Evolutionary conservation across 306 rosid species (phyloP).

Genomic region (Quercus aquifolioides): DNA sequence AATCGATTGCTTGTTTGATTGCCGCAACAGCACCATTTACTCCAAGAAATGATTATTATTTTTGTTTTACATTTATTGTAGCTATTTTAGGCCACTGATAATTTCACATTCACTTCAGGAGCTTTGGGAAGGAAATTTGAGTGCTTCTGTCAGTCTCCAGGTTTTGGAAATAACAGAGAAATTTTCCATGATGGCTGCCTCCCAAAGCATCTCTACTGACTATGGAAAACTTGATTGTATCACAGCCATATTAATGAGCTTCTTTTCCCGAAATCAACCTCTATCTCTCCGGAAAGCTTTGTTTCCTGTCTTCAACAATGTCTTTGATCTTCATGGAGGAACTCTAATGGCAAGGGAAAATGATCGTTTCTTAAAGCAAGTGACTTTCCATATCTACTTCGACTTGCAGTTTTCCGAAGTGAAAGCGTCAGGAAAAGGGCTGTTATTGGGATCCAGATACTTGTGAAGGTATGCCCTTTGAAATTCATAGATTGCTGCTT

Average conservation of each 20-base stretch:
- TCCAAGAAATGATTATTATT: not conserved
- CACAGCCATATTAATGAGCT: slow-evolving; percentile 79
- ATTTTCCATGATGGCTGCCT: slow-evolving; percentile 74
- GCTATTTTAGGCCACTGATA: slow-evolving; percentile 16
- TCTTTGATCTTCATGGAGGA: slow-evolving; percentile 87
- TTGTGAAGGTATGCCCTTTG: slow-evolving; percentile 71
- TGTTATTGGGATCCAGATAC: slow-evolving; percentile 88
- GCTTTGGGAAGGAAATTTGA: slow-evolving; percentile 99
- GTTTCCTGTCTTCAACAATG: slow-evolving; percentile 73
- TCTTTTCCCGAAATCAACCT: slow-evolving; percentile 89
- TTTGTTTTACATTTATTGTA: not conserved
- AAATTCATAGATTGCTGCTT: slow-evolving; percentile 5
- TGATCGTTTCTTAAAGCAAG: slow-evolving; percentile 97
- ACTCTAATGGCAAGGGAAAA: slow-evolving; percentile 95
- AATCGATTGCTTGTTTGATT: not conserved
- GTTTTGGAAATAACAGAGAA: slow-evolving; percentile 86
- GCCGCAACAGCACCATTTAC: not conserved
- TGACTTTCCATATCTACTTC: slow-evolving; percentile 91
- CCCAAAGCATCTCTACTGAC: slow-evolving; percentile 85
- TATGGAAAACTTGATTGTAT: slow-evolving; percentile 92
- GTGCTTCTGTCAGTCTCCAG: slow-evolving; percentile 91
- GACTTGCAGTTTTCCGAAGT: slow-evolving; percentile 89
- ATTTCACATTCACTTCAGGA: slow-evolving; percentile 50
- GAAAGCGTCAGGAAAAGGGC: slow-evolving; percentile 91
- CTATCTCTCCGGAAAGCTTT: slow-evolving; percentile 76